A percentile compares a stretch with the other conserved stretches of the same genome.
phyloP scores from a whole-genome alignment of 78 protist genomes.

The Dictyostelium citrinum region DNA sequence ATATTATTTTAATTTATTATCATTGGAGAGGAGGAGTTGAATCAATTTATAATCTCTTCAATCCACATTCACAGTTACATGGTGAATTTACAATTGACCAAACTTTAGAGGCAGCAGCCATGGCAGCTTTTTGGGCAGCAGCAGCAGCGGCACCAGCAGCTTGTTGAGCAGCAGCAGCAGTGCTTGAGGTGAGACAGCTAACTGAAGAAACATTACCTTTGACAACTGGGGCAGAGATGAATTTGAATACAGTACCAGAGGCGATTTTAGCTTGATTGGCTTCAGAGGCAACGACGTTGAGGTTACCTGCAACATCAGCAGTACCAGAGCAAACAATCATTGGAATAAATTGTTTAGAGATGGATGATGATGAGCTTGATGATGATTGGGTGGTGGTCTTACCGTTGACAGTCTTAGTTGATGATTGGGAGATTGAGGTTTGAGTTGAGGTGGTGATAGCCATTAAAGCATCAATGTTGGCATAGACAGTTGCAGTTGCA shows the following conservation, averaged over 20 bases:
- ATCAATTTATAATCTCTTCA: neutral
- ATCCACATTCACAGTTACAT: constrained; percentile 24
- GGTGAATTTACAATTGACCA: constrained; percentile 24
- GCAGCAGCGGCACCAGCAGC: neutral
- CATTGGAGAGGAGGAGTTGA: neutral
- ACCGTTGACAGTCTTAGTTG: neutral
- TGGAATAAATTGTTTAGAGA: constrained; percentile 20
- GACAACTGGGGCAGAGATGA: constrained; percentile 41
- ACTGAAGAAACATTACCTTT: neutral
- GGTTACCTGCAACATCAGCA: constrained; percentile 13
- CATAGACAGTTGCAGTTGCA: constrained; percentile 22
- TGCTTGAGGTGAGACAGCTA: neutral
- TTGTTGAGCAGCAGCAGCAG: neutral
- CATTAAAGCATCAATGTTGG: constrained; percentile 23
- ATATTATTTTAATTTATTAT: neutral
- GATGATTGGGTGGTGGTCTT: neutral
- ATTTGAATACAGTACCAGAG: constrained; percentile 10
- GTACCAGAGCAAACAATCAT: constrained; percentile 29
- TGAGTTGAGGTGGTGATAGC: neutral
- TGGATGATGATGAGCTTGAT: neutral
- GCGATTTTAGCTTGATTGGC: constrained; percentile 4
- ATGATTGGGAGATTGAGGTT: neutral
- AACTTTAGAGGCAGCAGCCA: neutral
- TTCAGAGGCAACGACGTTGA: neutral
- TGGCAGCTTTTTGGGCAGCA: neutral